Evolutionary conservation across 495 filamentous ascomycete genomes (phyloP), one percentile per base, ranked within the genome.

Genomic region (Lentithecium fluviatile): DNA sequence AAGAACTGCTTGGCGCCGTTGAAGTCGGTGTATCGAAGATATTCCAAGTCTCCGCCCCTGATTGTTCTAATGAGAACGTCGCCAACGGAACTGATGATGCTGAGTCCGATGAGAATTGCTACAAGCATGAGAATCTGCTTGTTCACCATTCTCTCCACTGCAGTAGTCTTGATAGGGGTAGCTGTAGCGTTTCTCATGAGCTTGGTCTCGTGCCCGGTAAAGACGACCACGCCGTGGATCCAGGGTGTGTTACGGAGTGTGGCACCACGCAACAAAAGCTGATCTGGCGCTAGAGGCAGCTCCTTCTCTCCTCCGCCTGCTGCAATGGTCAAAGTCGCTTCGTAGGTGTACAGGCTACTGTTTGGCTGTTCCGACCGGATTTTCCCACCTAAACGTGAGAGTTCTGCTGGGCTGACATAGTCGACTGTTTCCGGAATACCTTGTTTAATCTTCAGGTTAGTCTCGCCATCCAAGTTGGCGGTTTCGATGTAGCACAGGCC

Each of bases 401-500:
- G 76, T 57, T 97, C 94, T 57, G 79, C 84, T 10, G 91, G 86
- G 66, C 88, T 95, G 55, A 97, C 94, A 56, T 96, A 77, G 60
- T 88, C 81, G 52, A 87, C 85, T 0, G 95, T 97, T 77, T 99
- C 95, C 1, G 95, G 94, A 51, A 97, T 88, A 26, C 87, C 92
- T 78, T 99, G 95, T 76, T 99, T 99, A 75, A 99, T 96, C 73
- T 99, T 99, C 56, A 99, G 78, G 70, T 99, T 99, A 19, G 95
- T 99, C 73, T 99, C 95, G 56, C 95, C 95, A 67, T 99, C 95
- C 53, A 99, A 76, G 70, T 99, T 99, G 29, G 95, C 94, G 0
- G 95, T 99, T 78, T 99, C 95, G 68, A 97, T 99, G 69, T 99
- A 99, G 74, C 95, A 99, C 56, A 99, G 73, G 61, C 95, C 95